Evolutionary conservation across 257 asterid species (phyloP), one percentile per base, ranked within the genome.

Genomic region (Handroanthus guayacan): DNA sequence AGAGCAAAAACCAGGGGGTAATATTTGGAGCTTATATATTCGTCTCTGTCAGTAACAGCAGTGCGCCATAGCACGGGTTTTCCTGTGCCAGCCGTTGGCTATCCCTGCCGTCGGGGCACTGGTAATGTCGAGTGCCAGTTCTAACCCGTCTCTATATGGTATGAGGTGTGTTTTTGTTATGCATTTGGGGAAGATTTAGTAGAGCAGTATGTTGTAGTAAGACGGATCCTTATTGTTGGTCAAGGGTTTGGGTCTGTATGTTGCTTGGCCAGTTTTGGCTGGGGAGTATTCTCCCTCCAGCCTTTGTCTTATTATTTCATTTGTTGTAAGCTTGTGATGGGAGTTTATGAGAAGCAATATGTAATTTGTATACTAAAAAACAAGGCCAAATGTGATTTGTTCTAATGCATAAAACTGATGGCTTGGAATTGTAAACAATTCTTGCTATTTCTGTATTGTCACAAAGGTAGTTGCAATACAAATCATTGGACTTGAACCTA

Each of bases 1-100:
- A 91, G 99, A 83, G 99, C 99, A 38, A 95, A 95, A 80, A 95
- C 98, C 36, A 77, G 93, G 88, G 98, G 89, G 83, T 95, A 70
- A 89, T 72, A 25, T 69, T 63, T 34, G 81, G 78, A 79, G 75
- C 74, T 75, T 55, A 77, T 38, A 54, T n/a, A 16, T 54, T 70
- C 68, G 17, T 71, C 81, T 67, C 71, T 71, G 45, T 80, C 72
- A 56, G 64, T 73, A 77, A 78, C 77, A 73, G 82, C 87, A 77
- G 79, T 77, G 31, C 76, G 69, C 76, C 43, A 54, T 79, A 79
- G 73, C 70, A 70, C 78, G 38, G 48, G 54, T 75, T 54, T 69
- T 82, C 86, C 86, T 78, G 84, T 76, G 77, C 83, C 83, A 70
- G 81, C 79, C 65, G 74, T 78, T 80, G 84, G 85, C 82, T 78